Evolutionary conservation across 139 green algal genomes (phyloP), one percentile per base, ranked within the genome.

Genomic region (Pycnococcus provasolii): DNA sequence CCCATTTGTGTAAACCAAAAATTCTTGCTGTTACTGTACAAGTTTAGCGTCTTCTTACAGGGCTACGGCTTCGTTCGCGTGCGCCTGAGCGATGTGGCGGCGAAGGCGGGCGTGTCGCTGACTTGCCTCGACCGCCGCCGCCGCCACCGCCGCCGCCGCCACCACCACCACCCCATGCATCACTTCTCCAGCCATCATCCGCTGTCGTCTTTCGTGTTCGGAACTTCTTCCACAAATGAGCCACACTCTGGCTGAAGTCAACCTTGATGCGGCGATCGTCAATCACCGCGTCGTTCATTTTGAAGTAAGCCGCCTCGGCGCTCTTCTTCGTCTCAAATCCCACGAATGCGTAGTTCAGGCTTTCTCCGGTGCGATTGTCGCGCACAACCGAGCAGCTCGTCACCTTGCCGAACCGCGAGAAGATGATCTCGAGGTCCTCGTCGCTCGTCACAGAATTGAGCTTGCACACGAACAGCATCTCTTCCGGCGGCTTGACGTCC

Each of bases 221-320:
- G 72, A 90, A 97, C 67, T 96, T 84, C 55, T 85, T 88, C 94
- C 94, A 99, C 58, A 97, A 79, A 77, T 96, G 86, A 45, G 78
- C 60, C 44, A 99, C 89, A 15, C 70, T 87, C 79, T 98, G 92
- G 13, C 68, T 86, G 77, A 98, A 97, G 77, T 97, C 90, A 55
- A 96, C 88, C 70, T 87, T 80, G 68, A 94, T 90, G 70, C 88
- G 80, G 26, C 90, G 77, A 77, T 99, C 94, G 64, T 99, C 94
- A 59, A 99, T 97, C 11, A 99, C 79, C 42, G 92, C 91, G 73
- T 96, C 96, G 85, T 99, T 93, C 94, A 99, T 99, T 75, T 99
- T 96, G 80, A 95, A 93, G 75, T 96, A 97, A 0, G 90, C 91
- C 13, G 88, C 79, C 75, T 98, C 92, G 53, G 77, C 88, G 0